Percentiles rank a stretch among this genome's conserved stretches.
These are phyloP conservation scores for Populus pruinosa DNA, from an alignment of 345 rosid species.

Conservation along the genomic window DNA sequence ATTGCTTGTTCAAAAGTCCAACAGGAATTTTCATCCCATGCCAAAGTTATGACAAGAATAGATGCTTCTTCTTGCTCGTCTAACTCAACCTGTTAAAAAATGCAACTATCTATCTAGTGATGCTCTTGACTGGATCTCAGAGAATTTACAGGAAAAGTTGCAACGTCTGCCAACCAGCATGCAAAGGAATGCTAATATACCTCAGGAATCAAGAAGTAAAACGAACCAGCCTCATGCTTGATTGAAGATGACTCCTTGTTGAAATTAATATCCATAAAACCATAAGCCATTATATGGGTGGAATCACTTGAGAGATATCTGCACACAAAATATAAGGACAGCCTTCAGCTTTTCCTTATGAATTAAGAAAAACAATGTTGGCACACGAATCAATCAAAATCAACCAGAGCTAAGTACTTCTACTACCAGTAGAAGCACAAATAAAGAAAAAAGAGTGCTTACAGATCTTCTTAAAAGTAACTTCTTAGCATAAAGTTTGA, in stretches of 20 bases:
- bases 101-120: neutral
- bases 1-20: slow-evolving; percentile 57
- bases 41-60: neutral
- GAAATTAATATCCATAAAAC: slow-evolving; percentile 63
- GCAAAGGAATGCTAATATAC: slow-evolving; percentile 34
- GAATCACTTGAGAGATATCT: slow-evolving; percentile 78
- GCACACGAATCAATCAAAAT: too few relatives aligned
- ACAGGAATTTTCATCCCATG: slow-evolving; percentile 24
- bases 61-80: slow-evolving; percentile 40
- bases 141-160: neutral
- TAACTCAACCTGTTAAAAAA: slow-evolving; percentile 66
- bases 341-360: neutral
- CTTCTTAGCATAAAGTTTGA: neutral
- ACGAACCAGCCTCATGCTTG: slow-evolving; percentile 59
- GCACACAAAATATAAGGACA: slow-evolving; percentile 31
- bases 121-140: slow-evolving; percentile 3
- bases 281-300: slow-evolving; percentile 52
- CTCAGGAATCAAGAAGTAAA: slow-evolving; percentile 79
- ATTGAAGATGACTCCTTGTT: slow-evolving; percentile 37
- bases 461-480: neutral
- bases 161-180: neutral
- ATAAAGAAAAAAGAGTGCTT: neutral
- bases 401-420: too few relatives aligned
- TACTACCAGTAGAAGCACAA: neutral
- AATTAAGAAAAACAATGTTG: neutral